Evolutionary conservation across 1,139 yeast species (phyloP).

Genomic region (Kurtzmaniella quercitrusa): DNA sequence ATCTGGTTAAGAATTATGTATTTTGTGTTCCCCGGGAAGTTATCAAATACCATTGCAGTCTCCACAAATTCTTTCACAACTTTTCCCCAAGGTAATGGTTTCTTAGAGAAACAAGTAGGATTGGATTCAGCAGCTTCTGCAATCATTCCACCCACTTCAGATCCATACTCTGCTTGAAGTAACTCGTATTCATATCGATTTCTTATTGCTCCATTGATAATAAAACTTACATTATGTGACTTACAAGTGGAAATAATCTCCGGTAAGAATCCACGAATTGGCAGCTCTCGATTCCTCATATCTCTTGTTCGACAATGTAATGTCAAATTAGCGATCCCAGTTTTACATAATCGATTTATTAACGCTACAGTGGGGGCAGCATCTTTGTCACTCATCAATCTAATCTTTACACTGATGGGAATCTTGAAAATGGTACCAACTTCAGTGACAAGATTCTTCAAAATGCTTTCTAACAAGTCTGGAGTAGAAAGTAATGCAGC

Average conservation of each 20-base stretch:
- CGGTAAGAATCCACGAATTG: slow-evolving; percentile 62
- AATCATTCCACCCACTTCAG: slow-evolving; percentile 80
- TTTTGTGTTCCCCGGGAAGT: slow-evolving; percentile 69
- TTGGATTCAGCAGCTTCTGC: slow-evolving; percentile 88
- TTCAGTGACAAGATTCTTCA: slow-evolving; percentile 61
- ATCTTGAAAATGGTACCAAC: slow-evolving; percentile 76
- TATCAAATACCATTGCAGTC: slow-evolving; percentile 53
- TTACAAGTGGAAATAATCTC: slow-evolving; percentile 61
- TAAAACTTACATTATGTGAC: slow-evolving; percentile 61
- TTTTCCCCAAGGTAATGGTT: slow-evolving; percentile 52
- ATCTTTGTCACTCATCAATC: slow-evolving; percentile 59
- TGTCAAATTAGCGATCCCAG: slow-evolving; percentile 83
- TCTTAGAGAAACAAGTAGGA: slow-evolving; percentile 64
- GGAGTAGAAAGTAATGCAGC: slow-evolving; percentile 87
- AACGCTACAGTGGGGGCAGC: slow-evolving; percentile 55
- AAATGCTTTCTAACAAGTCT: slow-evolving; percentile 65
- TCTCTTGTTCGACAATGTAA: slow-evolving; percentile 86
- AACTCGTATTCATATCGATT: slow-evolving; percentile 51
- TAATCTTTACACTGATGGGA: slow-evolving; percentile 86
- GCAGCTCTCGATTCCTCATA: slow-evolving; percentile 86
- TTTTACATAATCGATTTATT: slow-evolving; percentile 59
- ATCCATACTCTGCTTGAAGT: slow-evolving; percentile 49
- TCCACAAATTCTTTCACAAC: slow-evolving; percentile 53
- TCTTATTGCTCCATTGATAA: slow-evolving; percentile 75
- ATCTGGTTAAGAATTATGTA: slow-evolving; percentile 73